Evolutionary conservation across 306 rosid genomes (phyloP).

Genomic region (Vigna hirtella): DNA sequence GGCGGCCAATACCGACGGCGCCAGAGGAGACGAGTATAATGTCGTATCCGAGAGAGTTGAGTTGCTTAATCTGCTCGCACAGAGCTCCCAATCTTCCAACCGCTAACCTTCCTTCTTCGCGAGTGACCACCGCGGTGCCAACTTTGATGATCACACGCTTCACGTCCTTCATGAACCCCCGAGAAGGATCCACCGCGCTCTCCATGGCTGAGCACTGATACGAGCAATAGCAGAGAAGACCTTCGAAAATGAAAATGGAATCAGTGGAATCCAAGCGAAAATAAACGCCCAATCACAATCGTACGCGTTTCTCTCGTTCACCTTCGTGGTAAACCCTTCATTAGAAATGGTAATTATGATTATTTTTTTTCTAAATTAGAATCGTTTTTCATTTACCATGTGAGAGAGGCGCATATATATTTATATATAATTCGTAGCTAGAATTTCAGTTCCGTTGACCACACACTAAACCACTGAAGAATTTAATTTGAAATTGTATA

Average conservation of each 20-base stretch:
- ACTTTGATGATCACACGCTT: constrained; percentile 56
- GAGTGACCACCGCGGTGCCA: constrained; percentile 56
- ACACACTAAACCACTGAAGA: no score
- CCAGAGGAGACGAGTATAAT: constrained; percentile 95
- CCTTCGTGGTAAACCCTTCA: background rate
- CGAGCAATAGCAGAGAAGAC: background rate
- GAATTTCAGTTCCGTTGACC: no score
- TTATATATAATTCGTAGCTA: no score
- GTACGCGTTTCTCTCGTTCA: background rate
- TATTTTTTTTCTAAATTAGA: no score
- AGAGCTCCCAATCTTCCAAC: constrained; percentile 80
- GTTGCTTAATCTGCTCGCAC: constrained; percentile 92
- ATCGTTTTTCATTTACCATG: no score
- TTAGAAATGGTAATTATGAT: no score
- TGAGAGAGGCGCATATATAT: no score
- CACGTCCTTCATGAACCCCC: constrained; percentile 49
- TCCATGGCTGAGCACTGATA: constrained; percentile 25
- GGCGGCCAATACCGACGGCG: constrained; percentile 99
- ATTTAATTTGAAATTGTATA: no score
- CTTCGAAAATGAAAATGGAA: background rate
- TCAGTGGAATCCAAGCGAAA: background rate
- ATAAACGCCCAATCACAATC: background rate
- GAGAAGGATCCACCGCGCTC: constrained; percentile 36
- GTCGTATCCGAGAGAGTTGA: constrained; percentile 82
- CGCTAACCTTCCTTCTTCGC: constrained; percentile 51